Percentiles rank a stretch among this genome's conserved stretches.
Conservation (phyloP, 495 filamentous ascomycete genomes). For the Venustampulla echinocandica region DNA sequence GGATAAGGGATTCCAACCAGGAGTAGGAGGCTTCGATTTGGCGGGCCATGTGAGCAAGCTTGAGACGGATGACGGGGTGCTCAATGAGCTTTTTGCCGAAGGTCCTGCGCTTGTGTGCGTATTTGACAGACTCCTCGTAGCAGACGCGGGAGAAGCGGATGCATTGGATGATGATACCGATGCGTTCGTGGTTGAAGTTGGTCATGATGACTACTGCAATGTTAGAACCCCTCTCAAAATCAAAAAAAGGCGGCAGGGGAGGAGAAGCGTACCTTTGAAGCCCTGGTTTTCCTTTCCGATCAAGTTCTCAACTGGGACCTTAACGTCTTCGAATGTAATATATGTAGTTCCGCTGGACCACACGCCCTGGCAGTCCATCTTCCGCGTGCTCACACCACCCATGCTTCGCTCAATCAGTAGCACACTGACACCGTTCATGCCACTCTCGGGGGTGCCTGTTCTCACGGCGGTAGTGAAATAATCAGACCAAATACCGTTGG, state of each 20-base stretch:
- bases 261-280: constrained; percentile 58
- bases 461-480: constrained; percentile 98
- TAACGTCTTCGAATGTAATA: constrained; percentile 96
- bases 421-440: constrained; percentile 86
- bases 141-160: constrained; percentile 92
- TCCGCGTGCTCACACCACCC: constrained; percentile 76
- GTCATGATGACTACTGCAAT: constrained; percentile 72
- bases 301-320: constrained; percentile 95
- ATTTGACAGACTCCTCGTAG: constrained; percentile 93
- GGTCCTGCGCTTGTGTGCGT: constrained; percentile 90
- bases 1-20: constrained; percentile 96
- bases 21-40: constrained; percentile 94
- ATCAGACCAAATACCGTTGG: constrained; percentile 91
- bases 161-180: constrained; percentile 97
- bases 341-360: constrained; percentile 93
- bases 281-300: constrained; percentile 97
- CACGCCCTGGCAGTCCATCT: constrained; percentile 98
- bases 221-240: constrained; percentile 4
- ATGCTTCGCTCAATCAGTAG: constrained; percentile 63
- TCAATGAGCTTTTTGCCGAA: constrained; percentile 95
- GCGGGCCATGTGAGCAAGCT: constrained; percentile 93
- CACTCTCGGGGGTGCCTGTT: constrained; percentile 59
- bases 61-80: constrained; percentile 95
- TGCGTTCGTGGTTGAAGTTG: constrained; percentile 99
- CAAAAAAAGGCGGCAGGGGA: constrained; percentile 1